Conservation (phyloP, 2,329 filamentous ascomycete genomes). For the Fusarium sp. region DNA sequence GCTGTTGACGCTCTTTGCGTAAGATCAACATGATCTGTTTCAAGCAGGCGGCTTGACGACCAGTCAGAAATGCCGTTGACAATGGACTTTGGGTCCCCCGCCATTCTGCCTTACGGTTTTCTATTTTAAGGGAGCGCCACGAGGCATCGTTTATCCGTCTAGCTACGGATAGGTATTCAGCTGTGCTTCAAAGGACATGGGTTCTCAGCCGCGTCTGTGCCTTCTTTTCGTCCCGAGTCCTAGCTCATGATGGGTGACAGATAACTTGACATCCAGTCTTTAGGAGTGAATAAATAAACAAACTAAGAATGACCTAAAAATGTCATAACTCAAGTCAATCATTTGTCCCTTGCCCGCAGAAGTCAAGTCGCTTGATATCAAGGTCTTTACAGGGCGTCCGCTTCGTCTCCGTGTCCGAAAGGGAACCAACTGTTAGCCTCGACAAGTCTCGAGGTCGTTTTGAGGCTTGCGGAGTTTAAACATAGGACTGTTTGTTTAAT, state of each 20-base stretch:
- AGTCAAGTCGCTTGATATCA: neutral
- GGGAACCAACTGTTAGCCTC: too few species aligned
- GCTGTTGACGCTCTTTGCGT: neutral
- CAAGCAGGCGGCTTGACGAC: neutral
- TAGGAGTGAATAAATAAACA: neutral
- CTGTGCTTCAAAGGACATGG: neutral
- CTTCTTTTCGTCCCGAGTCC: neutral
- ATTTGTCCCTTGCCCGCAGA: neutral
- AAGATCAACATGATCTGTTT: constrained; percentile 15
- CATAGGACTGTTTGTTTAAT: neutral
- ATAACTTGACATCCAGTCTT: neutral
- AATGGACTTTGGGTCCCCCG: neutral
- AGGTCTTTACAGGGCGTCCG: neutral
- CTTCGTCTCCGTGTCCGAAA: neutral
- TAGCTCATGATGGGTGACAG: neutral
- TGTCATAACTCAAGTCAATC: neutral
- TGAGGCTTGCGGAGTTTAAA: neutral
- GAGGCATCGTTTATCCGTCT: neutral
- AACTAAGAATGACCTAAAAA: neutral
- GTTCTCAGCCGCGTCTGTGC: neutral
- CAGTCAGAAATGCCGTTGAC: constrained; percentile 2
- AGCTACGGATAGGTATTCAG: neutral
- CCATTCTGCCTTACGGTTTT: constrained; percentile 14
- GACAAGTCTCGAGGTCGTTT: neutral
- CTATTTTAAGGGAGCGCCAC: constrained; percentile 25